These are phyloP conservation scores for Saccharomycopsis sp. DNA, from an alignment of 805 yeast genomes.

Conservation along the genomic window DNA sequence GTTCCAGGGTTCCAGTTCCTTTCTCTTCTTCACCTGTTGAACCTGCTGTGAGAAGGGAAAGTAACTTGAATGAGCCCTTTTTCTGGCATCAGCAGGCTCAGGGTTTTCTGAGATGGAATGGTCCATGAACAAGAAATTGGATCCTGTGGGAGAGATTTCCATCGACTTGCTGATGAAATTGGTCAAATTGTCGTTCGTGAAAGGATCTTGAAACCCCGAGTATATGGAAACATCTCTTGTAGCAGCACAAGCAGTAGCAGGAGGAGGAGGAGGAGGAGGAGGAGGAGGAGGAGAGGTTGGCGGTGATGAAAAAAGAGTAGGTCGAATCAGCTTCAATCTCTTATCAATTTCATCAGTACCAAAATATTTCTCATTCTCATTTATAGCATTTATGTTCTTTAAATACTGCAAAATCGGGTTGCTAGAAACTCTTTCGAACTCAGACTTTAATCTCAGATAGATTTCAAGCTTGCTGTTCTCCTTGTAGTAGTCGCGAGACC, in stretches of 20 bases:
- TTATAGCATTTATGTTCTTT: conserved; percentile 7
- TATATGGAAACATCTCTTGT: no score
- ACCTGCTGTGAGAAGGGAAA: no score
- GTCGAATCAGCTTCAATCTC: background rate
- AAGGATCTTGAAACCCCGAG: no score
- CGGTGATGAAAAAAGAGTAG: no score
- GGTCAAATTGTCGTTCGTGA: background rate
- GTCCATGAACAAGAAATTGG: background rate
- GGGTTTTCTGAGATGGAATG: no score
- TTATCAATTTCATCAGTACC: background rate
- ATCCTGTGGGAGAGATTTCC: background rate
- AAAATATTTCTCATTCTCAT: conserved; percentile 1
- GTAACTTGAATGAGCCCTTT: background rate
- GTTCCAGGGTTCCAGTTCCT: background rate
- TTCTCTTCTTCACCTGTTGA: background rate
- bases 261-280: no score
- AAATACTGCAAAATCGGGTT: conserved; percentile 9
- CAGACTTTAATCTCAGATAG: conserved; percentile 2
- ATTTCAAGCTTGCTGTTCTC: conserved; percentile 7
- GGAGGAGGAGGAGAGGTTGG: no score
- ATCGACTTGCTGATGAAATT: background rate
- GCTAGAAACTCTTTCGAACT: background rate
- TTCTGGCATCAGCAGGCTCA: background rate
- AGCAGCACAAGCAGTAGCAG: no score
- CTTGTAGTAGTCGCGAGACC: conserved; percentile 18